Evolutionary conservation across 805 yeast genomes (phyloP), one percentile per base, ranked within the genome.

Genomic region (Metschnikowia continentalis): DNA sequence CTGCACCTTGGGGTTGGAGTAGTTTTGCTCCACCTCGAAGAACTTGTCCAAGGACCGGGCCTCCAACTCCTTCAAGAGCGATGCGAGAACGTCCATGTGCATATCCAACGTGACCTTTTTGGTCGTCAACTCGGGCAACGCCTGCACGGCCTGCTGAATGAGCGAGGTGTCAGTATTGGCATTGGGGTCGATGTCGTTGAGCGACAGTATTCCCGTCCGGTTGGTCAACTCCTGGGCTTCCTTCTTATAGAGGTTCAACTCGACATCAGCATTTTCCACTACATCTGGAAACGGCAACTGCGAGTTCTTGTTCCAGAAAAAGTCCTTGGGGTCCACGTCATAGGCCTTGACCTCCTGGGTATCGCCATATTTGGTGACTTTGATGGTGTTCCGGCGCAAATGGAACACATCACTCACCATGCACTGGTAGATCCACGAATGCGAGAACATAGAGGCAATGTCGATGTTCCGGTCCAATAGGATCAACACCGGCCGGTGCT

Each of bases 361-460:
- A 17, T 65, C 66, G 23, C 54, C 42, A 54, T 58, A 62, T 26
- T 72, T 70, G 39, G 75, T 74, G 33, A 90, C 74, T 19, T 83
- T 80, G 53, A 92, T 86, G 22, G 97, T 86, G 66, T 92, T 91
- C 63, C 96, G 80, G 57, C 84, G 80, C 60, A 94, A 76, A 47
- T 81, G 79, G 66, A 94, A 89, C 5, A 90, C 94, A 65, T 94
- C 99, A 62, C 91, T 88, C 17, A 94, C 94, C 81, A 94, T 84
- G 62, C 97, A 90, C 72, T 92, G 96, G 67, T 94, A 94, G 46
- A 95, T 91, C 97, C 98, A 92, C 11, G 97, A 89, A 70, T 94
- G 99, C 1, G 92, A 81, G 68, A 94, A 84, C 97, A 94, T 92
- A 14, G 96, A 86, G 1, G 94, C 85, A 54, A 94, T 75, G 69